phyloP scores from a whole-genome alignment of 805 yeast genomes.

The Candida anglica region DNA sequence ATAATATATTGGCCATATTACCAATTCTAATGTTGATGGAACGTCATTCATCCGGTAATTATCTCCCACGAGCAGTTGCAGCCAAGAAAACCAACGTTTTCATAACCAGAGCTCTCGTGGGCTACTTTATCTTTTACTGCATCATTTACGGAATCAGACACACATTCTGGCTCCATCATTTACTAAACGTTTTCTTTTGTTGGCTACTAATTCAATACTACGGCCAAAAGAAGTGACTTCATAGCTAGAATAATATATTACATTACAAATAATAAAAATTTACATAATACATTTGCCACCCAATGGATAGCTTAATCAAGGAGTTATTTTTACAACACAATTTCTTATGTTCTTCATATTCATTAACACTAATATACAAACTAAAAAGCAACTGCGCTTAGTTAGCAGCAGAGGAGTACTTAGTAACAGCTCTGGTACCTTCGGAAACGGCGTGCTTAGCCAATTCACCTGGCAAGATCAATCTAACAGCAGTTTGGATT shows the following conservation, averaged over 20 bases:
- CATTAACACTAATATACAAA: slow-evolving; percentile 7
- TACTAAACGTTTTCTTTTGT: slow-evolving; percentile 62
- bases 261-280: neutral
- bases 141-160: slow-evolving; percentile 75
- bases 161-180: slow-evolving; percentile 79
- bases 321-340: neutral
- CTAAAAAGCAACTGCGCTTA: slow-evolving; percentile 9
- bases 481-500: slow-evolving; percentile 35
- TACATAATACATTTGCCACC: neutral
- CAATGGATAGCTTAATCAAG: neutral
- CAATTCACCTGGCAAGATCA: slow-evolving; percentile 38
- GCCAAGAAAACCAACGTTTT: slow-evolving; percentile 8
- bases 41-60: slow-evolving; percentile 45
- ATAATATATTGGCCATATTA: slow-evolving; percentile 70
- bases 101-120: slow-evolving; percentile 26
- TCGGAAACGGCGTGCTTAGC: slow-evolving; percentile 38
- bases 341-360: slow-evolving; percentile 1
- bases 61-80: slow-evolving; percentile 33
- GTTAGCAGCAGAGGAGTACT: slow-evolving; percentile 36
- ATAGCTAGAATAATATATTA: neutral
- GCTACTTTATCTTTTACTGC: slow-evolving; percentile 57
- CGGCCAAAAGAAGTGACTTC: neutral
- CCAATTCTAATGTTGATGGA: slow-evolving; percentile 66
- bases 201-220: slow-evolving; percentile 33
- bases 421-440: slow-evolving; percentile 38